A percentile compares a stretch with the other conserved stretches of the same genome.
phyloP scores from a whole-genome alignment of 208 protist genomes.

The Leishmania lainsoni region DNA sequence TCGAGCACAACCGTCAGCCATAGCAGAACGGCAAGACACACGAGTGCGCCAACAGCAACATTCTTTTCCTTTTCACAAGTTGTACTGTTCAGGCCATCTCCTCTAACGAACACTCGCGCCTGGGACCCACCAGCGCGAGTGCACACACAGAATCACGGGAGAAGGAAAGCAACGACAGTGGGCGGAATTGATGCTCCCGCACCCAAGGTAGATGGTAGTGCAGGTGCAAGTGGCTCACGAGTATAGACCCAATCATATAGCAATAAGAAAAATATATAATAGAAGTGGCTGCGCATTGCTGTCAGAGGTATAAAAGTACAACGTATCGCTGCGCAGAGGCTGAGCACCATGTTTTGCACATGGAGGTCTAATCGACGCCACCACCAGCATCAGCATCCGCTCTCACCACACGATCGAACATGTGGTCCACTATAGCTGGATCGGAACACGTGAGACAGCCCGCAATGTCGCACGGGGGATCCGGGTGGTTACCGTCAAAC shows the following conservation, averaged over 20 bases:
- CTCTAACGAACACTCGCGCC: too few species aligned
- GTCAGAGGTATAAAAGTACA: not conserved
- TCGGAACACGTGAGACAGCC: slow-evolving; percentile 66
- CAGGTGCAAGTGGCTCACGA: not conserved
- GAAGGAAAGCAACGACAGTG: not conserved
- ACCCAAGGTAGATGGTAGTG: not conserved
- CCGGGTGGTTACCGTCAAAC: slow-evolving; percentile 48
- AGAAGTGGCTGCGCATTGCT: not conserved
- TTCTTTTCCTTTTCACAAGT: not conserved
- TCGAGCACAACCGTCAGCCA: not conserved
- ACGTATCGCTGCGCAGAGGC: not conserved
- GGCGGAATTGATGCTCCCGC: not conserved
- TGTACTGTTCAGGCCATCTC: not conserved
- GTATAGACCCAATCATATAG: not conserved
- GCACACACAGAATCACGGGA: not conserved
- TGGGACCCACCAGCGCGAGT: not conserved
- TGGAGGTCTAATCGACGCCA: not conserved
- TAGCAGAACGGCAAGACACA: not conserved
- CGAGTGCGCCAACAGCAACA: not conserved
- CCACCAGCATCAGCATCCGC: not conserved
- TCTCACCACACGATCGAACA: slow-evolving; percentile 15
- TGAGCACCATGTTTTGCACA: not conserved
- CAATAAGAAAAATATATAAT: not conserved
- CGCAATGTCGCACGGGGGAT: slow-evolving; percentile 25
- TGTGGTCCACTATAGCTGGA: not conserved